Percentiles rank a stretch among this genome's conserved stretches.
These are phyloP conservation scores for Diaporthe vexans DNA, from an alignment of 2,329 filamentous ascomycete species.

Conservation along the genomic window DNA sequence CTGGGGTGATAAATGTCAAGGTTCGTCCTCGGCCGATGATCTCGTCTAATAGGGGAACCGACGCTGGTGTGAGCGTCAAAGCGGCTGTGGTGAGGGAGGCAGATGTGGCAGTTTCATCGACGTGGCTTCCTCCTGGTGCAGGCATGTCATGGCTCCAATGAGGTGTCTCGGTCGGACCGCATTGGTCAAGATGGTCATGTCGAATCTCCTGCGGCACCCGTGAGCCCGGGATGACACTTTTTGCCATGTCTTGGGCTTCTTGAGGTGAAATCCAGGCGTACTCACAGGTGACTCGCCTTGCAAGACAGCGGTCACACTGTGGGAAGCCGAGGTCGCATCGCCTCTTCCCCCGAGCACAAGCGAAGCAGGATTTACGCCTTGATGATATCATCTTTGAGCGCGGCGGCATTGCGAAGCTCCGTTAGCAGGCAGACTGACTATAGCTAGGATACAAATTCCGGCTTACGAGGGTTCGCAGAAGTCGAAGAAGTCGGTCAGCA, in stretches of 20 bases:
- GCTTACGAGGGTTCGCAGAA: background rate
- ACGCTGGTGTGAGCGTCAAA: background rate
- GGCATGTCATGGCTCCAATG: background rate
- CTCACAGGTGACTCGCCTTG: background rate
- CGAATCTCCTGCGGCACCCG: background rate
- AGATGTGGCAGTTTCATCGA: background rate
- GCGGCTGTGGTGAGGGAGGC: background rate
- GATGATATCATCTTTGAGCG: background rate
- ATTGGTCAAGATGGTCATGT: background rate
- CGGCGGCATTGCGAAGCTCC: background rate
- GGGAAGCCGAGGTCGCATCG: constrained; percentile 6
- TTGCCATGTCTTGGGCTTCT: background rate
- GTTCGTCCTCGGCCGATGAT: background rate
- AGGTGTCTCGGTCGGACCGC: background rate
- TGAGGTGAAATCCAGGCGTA: background rate
- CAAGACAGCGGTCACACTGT: background rate
- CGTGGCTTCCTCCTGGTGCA: background rate
- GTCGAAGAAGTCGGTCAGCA: background rate
- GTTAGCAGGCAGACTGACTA: background rate
- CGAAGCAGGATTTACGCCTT: background rate
- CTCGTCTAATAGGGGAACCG: background rate
- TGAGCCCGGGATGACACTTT: background rate
- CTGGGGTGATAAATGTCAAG: background rate
- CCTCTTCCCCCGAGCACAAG: background rate
- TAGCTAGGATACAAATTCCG: background rate